Percentiles rank a stretch among this genome's conserved stretches.
Evolutionary conservation across 2,329 filamentous ascomycete species (phyloP).

Genomic region (Colletotrichum gloeosporioides): DNA sequence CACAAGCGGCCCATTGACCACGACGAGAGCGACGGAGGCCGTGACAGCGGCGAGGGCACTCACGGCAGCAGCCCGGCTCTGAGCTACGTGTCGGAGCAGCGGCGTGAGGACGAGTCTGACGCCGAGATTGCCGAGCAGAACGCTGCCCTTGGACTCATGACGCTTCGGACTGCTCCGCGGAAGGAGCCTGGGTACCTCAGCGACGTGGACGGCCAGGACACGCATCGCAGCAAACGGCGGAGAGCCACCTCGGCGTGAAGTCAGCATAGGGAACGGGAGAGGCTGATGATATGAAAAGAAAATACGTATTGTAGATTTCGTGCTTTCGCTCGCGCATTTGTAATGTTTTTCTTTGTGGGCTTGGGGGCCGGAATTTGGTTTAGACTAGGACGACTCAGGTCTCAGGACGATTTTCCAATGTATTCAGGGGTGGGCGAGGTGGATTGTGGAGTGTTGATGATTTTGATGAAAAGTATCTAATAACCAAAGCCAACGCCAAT

Average conservation of each 20-base stretch:
- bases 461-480: background rate
- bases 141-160: conserved; percentile 53
- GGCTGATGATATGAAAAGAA: background rate
- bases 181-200: conserved; percentile 6
- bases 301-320: conserved; percentile 2
- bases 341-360: conserved; percentile 5
- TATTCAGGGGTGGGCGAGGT: background rate
- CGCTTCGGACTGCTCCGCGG: conserved; percentile 38
- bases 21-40: conserved; percentile 29
- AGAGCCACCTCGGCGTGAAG: conserved; percentile 44
- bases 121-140: conserved; percentile 44
- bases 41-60: conserved; percentile 24
- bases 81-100: background rate
- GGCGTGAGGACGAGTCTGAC: conserved; percentile 16
- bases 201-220: conserved; percentile 28
- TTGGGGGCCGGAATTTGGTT: background rate
- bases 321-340: conserved; percentile 3
- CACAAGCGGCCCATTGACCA: conserved; percentile 33
- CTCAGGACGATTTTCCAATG: background rate
- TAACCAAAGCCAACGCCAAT: background rate
- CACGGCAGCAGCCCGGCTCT: conserved; percentile 25
- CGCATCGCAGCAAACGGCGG: conserved; percentile 42
- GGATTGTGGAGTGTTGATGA: background rate
- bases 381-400: conserved; percentile 1
- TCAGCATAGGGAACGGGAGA: background rate